phyloP scores from a whole-genome alignment of 176 grass and related monocot genomes.

The Aechmea fasciata region DNA sequence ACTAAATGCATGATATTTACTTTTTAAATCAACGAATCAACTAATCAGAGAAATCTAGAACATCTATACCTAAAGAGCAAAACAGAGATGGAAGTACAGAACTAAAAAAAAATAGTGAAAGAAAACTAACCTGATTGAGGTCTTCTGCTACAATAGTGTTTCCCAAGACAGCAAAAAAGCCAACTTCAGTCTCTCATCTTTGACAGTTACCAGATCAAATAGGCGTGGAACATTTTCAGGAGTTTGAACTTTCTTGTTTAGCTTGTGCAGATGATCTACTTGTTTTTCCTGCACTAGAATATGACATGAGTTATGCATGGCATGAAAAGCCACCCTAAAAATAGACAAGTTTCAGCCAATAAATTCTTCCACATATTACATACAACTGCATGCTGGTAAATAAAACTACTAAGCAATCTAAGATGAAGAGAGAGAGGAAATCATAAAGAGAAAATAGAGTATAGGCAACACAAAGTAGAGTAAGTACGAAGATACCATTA shows the following conservation, averaged over 20 bases:
- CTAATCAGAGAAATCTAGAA: background rate
- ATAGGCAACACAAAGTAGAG: background rate
- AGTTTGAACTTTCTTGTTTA: constrained; percentile 53
- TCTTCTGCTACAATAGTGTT: constrained; percentile 81
- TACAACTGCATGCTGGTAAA: background rate
- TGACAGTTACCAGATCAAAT: constrained; percentile 86
- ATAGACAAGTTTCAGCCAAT: background rate
- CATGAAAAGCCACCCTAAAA: background rate
- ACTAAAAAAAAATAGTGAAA: background rate
- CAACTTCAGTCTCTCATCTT: constrained; percentile 76
- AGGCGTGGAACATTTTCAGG: constrained; percentile 84
- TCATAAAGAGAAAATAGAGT: constrained; percentile 17
- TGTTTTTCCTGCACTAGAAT: constrained; percentile 65
- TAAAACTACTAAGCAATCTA: background rate
- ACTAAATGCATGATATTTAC: background rate
- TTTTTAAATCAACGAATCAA: background rate
- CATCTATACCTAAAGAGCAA: background rate
- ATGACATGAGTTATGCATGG: background rate
- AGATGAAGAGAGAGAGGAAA: background rate
- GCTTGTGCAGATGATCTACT: constrained; percentile 43
- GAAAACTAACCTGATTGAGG: constrained; percentile 68
- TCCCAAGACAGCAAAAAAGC: constrained; percentile 70
- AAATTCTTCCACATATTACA: background rate
- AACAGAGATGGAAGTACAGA: constrained; percentile 5
- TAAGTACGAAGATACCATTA: constrained; percentile 41